Evolutionary conservation across 1,284 basidiomycete genomes (phyloP), one percentile per base, ranked within the genome.

Genomic region (Moesziomyces parantarcticus): DNA sequence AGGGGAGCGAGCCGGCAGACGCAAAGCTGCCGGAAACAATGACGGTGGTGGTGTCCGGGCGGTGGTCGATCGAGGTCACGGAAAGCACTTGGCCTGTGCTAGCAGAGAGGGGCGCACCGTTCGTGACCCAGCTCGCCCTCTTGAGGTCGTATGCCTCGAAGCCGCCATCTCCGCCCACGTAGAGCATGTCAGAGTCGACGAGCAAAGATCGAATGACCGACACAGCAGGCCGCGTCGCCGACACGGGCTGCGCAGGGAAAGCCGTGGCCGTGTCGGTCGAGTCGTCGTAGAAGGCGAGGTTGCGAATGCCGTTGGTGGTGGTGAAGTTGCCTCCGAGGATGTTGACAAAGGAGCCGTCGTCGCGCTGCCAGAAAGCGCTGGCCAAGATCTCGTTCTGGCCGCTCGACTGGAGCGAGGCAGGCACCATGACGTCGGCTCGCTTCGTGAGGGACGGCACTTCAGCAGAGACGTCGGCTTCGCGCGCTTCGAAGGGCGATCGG

Each of bases 311-410:
- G 29, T 76, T 51, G 3, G 87, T 78, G 77, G 90, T 91, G 4
- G 90, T 89, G 82, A 97, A 97, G 84, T 96, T 94, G 49, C 95
- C 95, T 40, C 94, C 95, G 50, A 98, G 86, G 70, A 97, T 89
- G 40, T 89, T 89, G 46, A 93, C 85, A 44, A 72, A 79, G 11
- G 50, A 62, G 49, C 70, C 76, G 34, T 78, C 71, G 41, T 87
- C 87, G 79, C 97, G 97, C 18, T 89, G 91, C 92, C 92, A 98
- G 86, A 95, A 98, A 2, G 89, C 88, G 36, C 93, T 95, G 0
- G 92, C 88, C 43, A 97, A 87, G 58, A 97, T 89, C 32, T 93
- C 90, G 1, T 94, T 92, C 1, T 92, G 90, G 0, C 88, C 85
- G 1, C 89, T 87, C 1, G 89, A 84, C 26, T 88, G 86, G 0